phyloP scores from a whole-genome alignment of 2,329 filamentous ascomycete species.

The Chrysoporthe deuterocubensis region DNA sequence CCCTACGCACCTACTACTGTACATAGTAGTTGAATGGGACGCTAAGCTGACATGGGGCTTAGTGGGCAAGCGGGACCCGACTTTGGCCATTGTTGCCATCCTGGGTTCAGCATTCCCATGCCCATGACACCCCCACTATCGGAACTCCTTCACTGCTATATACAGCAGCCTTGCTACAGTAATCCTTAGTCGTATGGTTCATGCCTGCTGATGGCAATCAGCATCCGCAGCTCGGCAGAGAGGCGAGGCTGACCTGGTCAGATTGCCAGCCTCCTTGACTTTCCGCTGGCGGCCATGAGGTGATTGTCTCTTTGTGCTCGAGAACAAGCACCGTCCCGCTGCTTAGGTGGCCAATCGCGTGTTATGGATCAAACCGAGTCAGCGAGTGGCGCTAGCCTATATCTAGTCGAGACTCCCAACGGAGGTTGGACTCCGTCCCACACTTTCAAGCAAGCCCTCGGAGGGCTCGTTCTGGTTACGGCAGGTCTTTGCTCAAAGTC shows the following conservation, averaged over 20 bases:
- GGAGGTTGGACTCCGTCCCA: slow-evolving; percentile 9
- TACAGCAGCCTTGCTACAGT: background rate
- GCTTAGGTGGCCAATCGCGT: slow-evolving; percentile 14
- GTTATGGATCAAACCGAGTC: slow-evolving; percentile 7
- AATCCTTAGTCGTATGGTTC: background rate
- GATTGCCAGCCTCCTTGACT: background rate
- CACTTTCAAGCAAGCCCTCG: background rate
- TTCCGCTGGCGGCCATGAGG: background rate
- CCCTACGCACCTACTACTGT: background rate
- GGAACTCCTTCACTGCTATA: background rate
- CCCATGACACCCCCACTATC: background rate
- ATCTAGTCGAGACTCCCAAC: slow-evolving; percentile 8
- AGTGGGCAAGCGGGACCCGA: background rate
- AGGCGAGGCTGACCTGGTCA: background rate
- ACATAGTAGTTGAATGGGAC: background rate
- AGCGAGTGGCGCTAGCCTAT: slow-evolving; percentile 3
- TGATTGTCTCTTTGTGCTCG: slow-evolving; percentile 1
- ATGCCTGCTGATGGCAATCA: background rate
- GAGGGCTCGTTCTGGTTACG: background rate
- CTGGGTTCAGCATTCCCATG: background rate
- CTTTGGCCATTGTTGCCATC: background rate
- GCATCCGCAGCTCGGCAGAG: background rate
- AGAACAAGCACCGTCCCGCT: background rate
- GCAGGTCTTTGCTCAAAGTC: background rate
- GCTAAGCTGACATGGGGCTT: background rate